Percentiles rank a stretch among this genome's conserved stretches.
These are phyloP conservation scores for Lepidium campestre DNA, from an alignment of 441 rosid species.

Conservation along the genomic window DNA sequence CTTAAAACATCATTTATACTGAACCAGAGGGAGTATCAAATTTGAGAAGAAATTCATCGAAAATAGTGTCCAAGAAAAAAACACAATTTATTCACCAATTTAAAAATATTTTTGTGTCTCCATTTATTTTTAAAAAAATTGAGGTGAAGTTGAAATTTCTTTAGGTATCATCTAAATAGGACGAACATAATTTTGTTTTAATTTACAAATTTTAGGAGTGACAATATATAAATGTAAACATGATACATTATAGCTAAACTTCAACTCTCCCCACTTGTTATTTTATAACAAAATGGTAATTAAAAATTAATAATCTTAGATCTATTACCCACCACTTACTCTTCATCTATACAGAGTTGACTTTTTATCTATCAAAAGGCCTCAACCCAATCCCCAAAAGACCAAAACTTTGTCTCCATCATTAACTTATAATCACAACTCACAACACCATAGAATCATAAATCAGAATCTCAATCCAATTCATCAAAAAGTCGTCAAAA, in stretches of 20 bases:
- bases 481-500: slow-evolving; percentile 7
- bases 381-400: slow-evolving; percentile 22
- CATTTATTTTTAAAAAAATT: no score
- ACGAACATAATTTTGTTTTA: no score
- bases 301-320: slow-evolving; percentile 11
- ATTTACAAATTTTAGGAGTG: no score
- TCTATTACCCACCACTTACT: slow-evolving; percentile 9
- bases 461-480: neutral
- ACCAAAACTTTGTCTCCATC: slow-evolving; percentile 5
- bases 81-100: no score
- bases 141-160: no score
- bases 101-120: no score
- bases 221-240: neutral
- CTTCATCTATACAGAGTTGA: slow-evolving; percentile 16
- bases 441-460: slow-evolving; percentile 3
- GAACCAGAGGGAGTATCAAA: no score
- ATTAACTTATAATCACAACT: slow-evolving; percentile 14
- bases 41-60: no score
- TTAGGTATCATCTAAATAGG: no score
- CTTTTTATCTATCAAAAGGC: slow-evolving; percentile 16
- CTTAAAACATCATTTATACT: no score
- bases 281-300: neutral
- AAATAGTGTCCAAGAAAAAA: no score
- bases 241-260: neutral
- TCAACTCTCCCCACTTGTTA: slow-evolving; percentile 11